Base-by-base conservation (phyloP, 345 rosid species). In the Gossypium stocksii region DNA sequence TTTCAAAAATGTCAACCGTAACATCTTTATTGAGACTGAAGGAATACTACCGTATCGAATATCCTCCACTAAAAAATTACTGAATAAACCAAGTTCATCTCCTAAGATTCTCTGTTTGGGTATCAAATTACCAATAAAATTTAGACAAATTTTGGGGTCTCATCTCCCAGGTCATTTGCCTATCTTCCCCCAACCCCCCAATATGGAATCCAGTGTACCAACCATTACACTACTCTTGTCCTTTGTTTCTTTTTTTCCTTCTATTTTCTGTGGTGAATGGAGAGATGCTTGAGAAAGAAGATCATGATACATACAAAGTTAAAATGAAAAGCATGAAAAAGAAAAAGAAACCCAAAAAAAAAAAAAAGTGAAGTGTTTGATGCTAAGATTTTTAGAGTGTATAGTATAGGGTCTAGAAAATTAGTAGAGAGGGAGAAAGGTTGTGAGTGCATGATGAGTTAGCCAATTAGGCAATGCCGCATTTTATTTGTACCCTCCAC, bases 401-500 rank as follows among this genome's bases (percentile, higher is more conserved):
- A 56, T 56, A 34, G 44, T 19, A 56, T 56, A 34, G 44, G 17
- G 25, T 48, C 73, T 69, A 15, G 34, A 15, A 27, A 68, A n/a
- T 49, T 13, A 27, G 10, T 44, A 13, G 16, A 65, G 11, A n/a
- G 3, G 20, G 44, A 25, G 17, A 41, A 45, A 48, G 41, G n/a
- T 64, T 16, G 25, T 17, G 43, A 3, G 17, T 11, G 67, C 11
- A n/a, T n/a, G 22, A 34, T 5, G 41, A 34, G 7, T 34, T 9
- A 46, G 16, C 51, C 51, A 46, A n/a, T 53, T 58, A 69, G 8
- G 16, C 17, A 51, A 67, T 72, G 70, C 67, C 77, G 80, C 83
- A 66, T 61, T 49, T 22, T 57, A 19, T 11, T 7, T 80, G 81
- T 77, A 69, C 70, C 78, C 81, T 75, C 80, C 66, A 49, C 81